Evolutionary conservation across 495 filamentous ascomycete species (phyloP), one percentile per base, ranked within the genome.

Genomic region (Aeminium ludgeri): DNA sequence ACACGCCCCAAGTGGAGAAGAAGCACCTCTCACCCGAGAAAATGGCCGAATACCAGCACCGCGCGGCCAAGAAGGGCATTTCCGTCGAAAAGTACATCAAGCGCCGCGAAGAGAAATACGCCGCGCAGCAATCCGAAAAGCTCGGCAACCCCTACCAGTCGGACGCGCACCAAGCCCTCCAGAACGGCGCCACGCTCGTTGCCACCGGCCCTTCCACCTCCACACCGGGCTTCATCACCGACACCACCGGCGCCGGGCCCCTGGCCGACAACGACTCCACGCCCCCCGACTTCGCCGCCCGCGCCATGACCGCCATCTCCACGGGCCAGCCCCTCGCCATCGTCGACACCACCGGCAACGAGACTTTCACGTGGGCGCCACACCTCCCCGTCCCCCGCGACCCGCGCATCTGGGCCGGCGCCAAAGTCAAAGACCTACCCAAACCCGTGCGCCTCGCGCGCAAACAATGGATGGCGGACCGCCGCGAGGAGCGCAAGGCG

Each of bases 361-460:
- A 38, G 19, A 39, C 8, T 4, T 45, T 34, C 17, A 17, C n/a
- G 33, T 44, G 23, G 23, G 34, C 20, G 2, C 41, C 41, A 1
- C 11, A 17, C 4, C 32, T 34, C 19, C 43, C 42, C 16, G n/a
- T 49, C 3, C 50, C 50, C 12, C 38, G 39, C 13, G 50, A 53
- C 38, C 46, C 42, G 11, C 34, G 34, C 30, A 20, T 53, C 37
- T 53, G 50, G 50, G 36, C 34, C 20, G 42, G 34, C 39, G 36
- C 38, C n/a, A 20, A 15, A 13, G 36, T 48, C 44, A 51, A 51
- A 23, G 18, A 38, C 3, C 52, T 52, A 4, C 38, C 41, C 29
- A 45, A 46, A 37, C 40, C 30, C n/a, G 49, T 48, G 19, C 51
- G 47, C 19, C 34, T 41, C 31, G 48, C 45, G 27, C 48, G 51